phyloP scores from a whole-genome alignment of 306 rosid species.

The Albizia julibrissin region DNA sequence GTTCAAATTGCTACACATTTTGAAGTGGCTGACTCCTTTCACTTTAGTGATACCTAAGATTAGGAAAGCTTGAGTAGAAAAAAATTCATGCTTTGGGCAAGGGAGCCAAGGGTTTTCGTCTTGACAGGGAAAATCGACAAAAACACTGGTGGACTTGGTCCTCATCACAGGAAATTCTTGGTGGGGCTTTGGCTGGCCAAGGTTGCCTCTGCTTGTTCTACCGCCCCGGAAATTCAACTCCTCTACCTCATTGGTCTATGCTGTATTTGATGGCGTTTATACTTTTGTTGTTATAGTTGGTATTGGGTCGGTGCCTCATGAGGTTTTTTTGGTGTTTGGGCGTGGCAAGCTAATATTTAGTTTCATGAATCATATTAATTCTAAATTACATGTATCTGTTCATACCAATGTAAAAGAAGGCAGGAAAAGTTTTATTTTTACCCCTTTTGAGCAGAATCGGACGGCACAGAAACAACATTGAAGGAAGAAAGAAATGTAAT shows the following conservation, averaged over 20 bases:
- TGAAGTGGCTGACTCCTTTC: conserved; percentile 62
- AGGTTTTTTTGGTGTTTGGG: conserved; percentile 44
- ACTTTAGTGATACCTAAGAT: conserved; percentile 51
- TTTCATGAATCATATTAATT: conserved; percentile 43
- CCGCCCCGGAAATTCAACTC: conserved; percentile 28
- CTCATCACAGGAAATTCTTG: conserved; percentile 35
- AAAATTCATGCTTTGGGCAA: conserved; percentile 32
- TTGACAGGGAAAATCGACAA: conserved; percentile 16
- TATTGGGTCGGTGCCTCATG: conserved; percentile 38
- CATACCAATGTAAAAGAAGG: conserved; percentile 46
- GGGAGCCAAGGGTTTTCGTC: conserved; percentile 28
- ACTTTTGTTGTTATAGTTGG: conserved; percentile 36
- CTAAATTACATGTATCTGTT: conserved; percentile 46
- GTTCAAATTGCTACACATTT: conserved; percentile 81
- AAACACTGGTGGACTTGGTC: conserved; percentile 24
- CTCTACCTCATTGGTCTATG: conserved; percentile 35
- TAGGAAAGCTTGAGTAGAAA: conserved; percentile 23
- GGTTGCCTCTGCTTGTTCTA: conserved; percentile 48
- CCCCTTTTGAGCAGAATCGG: neutral
- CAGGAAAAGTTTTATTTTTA: conserved; percentile 33
- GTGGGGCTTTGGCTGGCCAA: conserved; percentile 41
- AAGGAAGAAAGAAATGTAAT: conserved; percentile 6
- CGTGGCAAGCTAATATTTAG: conserved; percentile 39
- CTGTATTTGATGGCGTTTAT: conserved; percentile 49
- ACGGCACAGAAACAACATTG: neutral